Base-by-base conservation (phyloP, 1,139 yeast genomes). In the Nematodospora anomalae region DNA sequence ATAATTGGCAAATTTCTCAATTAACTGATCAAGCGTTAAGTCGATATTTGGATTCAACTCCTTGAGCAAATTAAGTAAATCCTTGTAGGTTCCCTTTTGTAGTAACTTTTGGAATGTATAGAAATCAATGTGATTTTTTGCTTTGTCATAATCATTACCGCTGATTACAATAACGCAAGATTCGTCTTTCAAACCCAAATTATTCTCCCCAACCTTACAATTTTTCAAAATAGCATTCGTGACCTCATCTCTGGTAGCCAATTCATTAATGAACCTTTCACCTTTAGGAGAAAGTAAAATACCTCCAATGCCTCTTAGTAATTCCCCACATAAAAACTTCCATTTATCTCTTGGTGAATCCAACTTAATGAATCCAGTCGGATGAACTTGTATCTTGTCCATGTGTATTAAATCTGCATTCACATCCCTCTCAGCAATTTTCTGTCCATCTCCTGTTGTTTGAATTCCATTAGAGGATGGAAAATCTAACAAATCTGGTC, bases 361-460 rank as follows among this genome's bases (percentile, higher is more conserved):
- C 16, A 53, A 25, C 26, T 62, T 55, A 12, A 66, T 50, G 43
- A 64, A 66, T 0, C 71, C 72, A 3, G 71, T 66, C 3, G 72
- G 72, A 40, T 65, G 71, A 4, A 65, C 53, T 47, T 66, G 72
- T 12, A 66, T 50, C 38, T 64, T 54, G 36, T 58, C 62, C 71
- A 66, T 65, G 39, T 64, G 62, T 16, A 63, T 50, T 34, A 64
- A 53, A 13, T 57, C 50, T 4, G 67, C 71, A 30, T 49, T 46
- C 29, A 56, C 57, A 36, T 62, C 68, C 26, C 62, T 40, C 9
- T 44, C 51, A 4, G 67, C 67, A 12, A 66, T 55, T 38, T 60
- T 64, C 16, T 57, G 66, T 2, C 71, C 71, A 43, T 66, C 72
- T 0, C 72, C 72, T 1, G 64, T 57, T 2, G 70, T 63, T 36